A percentile compares a stretch with the other conserved stretches of the same genome.
phyloP scores from a whole-genome alignment of 2,329 filamentous ascomycete species.

The Colletotrichum sp. region DNA sequence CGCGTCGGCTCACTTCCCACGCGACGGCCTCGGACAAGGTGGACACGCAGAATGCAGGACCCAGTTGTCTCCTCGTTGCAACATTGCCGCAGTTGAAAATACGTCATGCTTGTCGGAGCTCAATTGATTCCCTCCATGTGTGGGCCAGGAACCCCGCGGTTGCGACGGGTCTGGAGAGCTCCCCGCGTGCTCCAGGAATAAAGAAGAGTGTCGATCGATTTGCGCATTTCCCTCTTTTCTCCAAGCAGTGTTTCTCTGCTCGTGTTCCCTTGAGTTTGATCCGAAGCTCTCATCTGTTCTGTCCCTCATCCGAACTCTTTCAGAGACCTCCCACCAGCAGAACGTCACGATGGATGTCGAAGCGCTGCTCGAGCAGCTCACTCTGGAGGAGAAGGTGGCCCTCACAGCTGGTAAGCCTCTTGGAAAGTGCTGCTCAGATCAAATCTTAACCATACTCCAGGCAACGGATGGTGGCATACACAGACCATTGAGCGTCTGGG shows the following conservation, averaged over 20 bases:
- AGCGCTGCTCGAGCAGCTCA: slow-evolving; percentile 18
- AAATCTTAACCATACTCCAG: not conserved
- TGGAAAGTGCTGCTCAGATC: fast-evolving
- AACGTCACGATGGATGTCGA: slow-evolving; percentile 13
- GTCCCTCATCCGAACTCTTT: not conserved
- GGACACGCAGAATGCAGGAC: not conserved
- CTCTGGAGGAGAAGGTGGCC: slow-evolving; percentile 20
- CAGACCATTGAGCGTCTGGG: slow-evolving; percentile 16
- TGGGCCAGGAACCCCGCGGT: slow-evolving; percentile 9
- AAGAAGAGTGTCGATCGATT: not conserved
- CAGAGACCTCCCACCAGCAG: not conserved
- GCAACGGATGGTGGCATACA: slow-evolving; percentile 25
- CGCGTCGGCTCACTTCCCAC: not conserved
- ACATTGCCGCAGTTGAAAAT: not conserved
- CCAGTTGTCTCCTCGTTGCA: not conserved
- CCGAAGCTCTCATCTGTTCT: not conserved
- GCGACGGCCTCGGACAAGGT: not conserved
- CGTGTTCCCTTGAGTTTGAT: not conserved
- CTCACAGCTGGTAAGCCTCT: slow-evolving; percentile 18
- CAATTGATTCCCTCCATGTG: not conserved
- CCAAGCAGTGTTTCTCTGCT: not conserved
- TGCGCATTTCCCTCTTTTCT: not conserved
- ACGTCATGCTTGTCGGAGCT: slow-evolving; percentile 2
- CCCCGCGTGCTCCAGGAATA: not conserved
- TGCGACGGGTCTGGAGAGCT: not conserved